Conservation (phyloP, 768 basidiomycete genomes). For the Candolleomyces eurysporus region DNA sequence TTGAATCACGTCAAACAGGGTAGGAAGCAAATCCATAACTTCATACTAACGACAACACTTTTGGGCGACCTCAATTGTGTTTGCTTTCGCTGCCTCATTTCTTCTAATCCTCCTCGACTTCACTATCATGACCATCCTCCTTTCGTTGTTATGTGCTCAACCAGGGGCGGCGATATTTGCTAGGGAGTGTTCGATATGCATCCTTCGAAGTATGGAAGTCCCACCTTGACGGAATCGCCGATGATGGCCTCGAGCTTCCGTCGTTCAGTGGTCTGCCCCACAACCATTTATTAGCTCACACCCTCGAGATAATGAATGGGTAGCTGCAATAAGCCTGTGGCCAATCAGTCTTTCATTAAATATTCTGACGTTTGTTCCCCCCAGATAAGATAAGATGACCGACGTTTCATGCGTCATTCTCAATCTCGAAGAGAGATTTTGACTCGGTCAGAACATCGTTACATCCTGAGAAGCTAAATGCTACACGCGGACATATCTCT, state of each 20-base stretch:
- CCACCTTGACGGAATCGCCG: slow-evolving; percentile 98
- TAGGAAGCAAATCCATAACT: slow-evolving; percentile 21
- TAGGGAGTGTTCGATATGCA: slow-evolving; percentile 99
- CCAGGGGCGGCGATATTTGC: slow-evolving; percentile 96
- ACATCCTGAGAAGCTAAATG: too few relatives aligned
- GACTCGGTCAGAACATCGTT: too few relatives aligned
- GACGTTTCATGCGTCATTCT: background rate
- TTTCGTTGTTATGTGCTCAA: too few relatives aligned
- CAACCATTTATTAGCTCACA: background rate
- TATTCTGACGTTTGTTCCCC: slow-evolving; percentile 9
- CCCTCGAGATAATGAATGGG: background rate
- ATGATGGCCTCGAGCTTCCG: slow-evolving; percentile 93
- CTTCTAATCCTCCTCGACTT: too few relatives aligned
- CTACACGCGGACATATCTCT: background rate
- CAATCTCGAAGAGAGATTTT: background rate
- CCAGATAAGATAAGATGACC: slow-evolving; percentile 4
- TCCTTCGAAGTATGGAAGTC: slow-evolving; percentile 96
- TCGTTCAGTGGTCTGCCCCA: slow-evolving; percentile 83
- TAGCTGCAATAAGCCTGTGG: slow-evolving; percentile 1
- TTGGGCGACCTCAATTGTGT: too few relatives aligned
- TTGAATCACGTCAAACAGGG: too few relatives aligned
- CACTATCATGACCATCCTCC: too few relatives aligned
- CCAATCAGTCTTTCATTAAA: too few relatives aligned
- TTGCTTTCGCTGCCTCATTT: too few relatives aligned
- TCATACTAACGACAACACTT: too few relatives aligned